Evolutionary conservation across 129 eudicot species (phyloP), one percentile per base, ranked within the genome.

Genomic region (Chrysanthemum makinoi): DNA sequence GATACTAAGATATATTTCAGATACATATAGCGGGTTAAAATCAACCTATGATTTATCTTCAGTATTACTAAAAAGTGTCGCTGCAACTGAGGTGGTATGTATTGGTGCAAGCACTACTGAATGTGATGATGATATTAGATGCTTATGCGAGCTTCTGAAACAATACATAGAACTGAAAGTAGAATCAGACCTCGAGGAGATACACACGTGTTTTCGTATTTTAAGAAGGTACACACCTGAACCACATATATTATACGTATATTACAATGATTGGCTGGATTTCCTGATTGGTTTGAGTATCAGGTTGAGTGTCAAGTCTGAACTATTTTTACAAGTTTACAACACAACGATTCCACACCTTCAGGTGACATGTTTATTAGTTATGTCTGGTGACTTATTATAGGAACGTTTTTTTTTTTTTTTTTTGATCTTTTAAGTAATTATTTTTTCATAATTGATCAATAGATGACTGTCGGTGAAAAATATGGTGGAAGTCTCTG

Each of bases 151-250:
- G 82, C 80, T 93, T 76, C 47, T 93, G 66, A 84, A 72, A 79
- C 96, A 93, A 66, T 89, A 93, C 72, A 72, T 87, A 39, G 66
- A 89, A 69, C 57, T 81, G 50, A 87, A 85, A 79, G 33, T 93
- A 63, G 85, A 81, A 63, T 78, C 85, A 30, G 98, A 93, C 77
- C 83, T 93, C 28, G 98, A 93, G 78, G 98, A 93, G 86, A 78
- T 89, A 56, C 86, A 89, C 67, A 65, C 81, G 0, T 89, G 90
- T 77, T 78, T 76, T 71, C 70, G 92, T 62, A 86, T 93, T 63
- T 73, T 93, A 55, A 83, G 57, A 87, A 89, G 98, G 98, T 93
- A 80, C 28, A 17, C 20, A 30, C 59, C 17, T 16, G 28, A 20
- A 62, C 6, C 55, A 53, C 46, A 65, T 43, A 1, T 48, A 5